phyloP scores from a whole-genome alignment of 2,329 filamentous ascomycete species.

The Colletotrichum tropicale region DNA sequence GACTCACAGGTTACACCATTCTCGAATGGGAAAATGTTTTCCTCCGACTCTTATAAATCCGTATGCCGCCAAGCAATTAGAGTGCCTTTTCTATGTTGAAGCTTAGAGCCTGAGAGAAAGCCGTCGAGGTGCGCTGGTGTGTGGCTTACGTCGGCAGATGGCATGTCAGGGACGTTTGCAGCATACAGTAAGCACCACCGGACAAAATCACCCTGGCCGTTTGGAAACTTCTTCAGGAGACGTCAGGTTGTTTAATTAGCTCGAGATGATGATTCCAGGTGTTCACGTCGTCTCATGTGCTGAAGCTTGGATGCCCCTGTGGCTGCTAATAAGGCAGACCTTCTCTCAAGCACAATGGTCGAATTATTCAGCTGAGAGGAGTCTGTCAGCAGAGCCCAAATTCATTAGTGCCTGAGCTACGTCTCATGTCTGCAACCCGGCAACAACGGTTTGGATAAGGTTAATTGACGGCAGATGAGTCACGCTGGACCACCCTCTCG shows the following conservation, averaged over 20 bases:
- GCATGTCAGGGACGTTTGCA: background rate
- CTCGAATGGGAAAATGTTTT: background rate
- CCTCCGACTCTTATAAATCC: slow-evolving; percentile 2
- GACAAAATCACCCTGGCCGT: background rate
- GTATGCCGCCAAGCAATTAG: background rate
- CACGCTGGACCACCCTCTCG: background rate
- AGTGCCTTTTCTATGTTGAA: background rate
- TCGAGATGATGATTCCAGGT: background rate
- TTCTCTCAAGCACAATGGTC: background rate
- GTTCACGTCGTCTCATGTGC: background rate
- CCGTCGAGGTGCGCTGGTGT: too few species aligned
- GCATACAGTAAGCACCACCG: background rate
- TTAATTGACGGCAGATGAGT: background rate
- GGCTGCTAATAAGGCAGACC: background rate
- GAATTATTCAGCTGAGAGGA: background rate
- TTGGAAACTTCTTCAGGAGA: background rate
- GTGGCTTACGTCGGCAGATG: background rate
- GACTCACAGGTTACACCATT: background rate
- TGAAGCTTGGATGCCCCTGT: background rate
- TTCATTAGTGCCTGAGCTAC: background rate
- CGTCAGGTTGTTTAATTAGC: background rate
- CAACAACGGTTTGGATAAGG: background rate
- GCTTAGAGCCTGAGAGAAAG: background rate
- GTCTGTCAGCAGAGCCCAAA: background rate
- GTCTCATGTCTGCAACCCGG: background rate